A percentile compares a stretch with the other conserved stretches of the same genome.
These are phyloP conservation scores for Phialophora verrucosa DNA, from an alignment of 2,329 filamentous ascomycete genomes.

Conservation along the genomic window DNA sequence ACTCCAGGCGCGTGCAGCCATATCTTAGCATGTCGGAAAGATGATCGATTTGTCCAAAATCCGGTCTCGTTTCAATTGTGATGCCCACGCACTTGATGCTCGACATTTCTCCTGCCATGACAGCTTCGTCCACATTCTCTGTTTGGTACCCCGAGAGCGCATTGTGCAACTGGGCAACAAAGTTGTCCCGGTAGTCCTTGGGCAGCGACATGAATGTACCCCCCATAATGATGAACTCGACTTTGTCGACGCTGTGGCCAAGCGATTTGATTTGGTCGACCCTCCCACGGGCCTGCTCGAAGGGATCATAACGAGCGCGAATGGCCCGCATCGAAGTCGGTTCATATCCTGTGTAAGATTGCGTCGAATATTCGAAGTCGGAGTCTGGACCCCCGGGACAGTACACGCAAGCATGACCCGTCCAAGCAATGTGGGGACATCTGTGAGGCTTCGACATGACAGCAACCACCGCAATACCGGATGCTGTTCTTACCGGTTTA, in stretches of 20 bases:
- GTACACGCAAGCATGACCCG: constrained; percentile 94
- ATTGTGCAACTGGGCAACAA: constrained; percentile 95
- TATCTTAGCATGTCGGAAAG: constrained; percentile 96
- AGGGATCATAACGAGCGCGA: constrained; percentile 93
- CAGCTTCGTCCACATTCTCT: constrained; percentile 91
- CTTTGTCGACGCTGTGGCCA: constrained; percentile 97
- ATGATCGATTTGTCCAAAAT: constrained; percentile 96
- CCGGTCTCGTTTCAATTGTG: constrained; percentile 94
- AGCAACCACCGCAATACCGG: constrained; percentile 95
- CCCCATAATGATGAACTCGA: constrained; percentile 99
- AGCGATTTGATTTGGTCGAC: constrained; percentile 96
- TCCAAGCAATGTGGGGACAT: constrained; percentile 97
- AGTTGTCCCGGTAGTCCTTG: constrained; percentile 85
- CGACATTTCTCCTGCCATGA: constrained; percentile 92
- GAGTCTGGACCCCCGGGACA: constrained; percentile 97
- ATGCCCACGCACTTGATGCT: constrained; percentile 98
- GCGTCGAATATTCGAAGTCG: constrained; percentile 98
- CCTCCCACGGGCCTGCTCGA: constrained; percentile 92
- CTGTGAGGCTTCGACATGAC: constrained; percentile 99
- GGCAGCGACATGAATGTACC: constrained; percentile 98
- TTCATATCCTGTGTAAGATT: constrained; percentile 98
- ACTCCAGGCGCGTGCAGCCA: constrained; percentile 90
- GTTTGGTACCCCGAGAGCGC: constrained; percentile 95
- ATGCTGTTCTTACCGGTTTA: constrained; percentile 94
- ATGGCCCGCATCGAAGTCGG: constrained; percentile 99